phyloP scores from a whole-genome alignment of 1,284 basidiomycete species.

The Veloporphyrellus conicus region DNA sequence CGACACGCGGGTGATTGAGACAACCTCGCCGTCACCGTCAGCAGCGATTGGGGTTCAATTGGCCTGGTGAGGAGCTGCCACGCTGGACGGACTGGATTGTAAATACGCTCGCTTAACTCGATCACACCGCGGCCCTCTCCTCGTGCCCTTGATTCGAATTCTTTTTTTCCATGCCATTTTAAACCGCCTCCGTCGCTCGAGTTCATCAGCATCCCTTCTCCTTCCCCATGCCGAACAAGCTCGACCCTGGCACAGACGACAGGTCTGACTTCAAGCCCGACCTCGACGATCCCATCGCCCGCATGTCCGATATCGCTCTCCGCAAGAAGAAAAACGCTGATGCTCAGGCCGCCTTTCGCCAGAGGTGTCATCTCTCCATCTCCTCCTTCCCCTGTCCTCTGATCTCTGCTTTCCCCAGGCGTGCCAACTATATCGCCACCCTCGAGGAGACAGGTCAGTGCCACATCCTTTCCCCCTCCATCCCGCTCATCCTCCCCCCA shows the following conservation, averaged over 20 bases:
- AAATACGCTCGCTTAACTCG: constrained; percentile 38
- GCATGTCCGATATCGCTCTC: constrained; percentile 58
- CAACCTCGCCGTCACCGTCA: too few relatives aligned
- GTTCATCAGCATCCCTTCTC: constrained; percentile 19
- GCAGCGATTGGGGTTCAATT: too few relatives aligned
- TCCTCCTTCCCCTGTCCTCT: constrained; percentile 11
- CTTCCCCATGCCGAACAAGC: constrained; percentile 44
- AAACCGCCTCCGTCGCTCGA: constrained; percentile 32
- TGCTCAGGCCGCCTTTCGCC: constrained; percentile 54
- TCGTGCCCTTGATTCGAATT: constrained; percentile 62
- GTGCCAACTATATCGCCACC: constrained; percentile 82
- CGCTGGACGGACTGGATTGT: constrained; percentile 35
- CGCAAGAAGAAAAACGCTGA: constrained; percentile 84
- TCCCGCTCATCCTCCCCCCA: constrained; percentile 15
- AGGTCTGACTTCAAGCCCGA: constrained; percentile 37
- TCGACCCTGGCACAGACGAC: constrained; percentile 34
- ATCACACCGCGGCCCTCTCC: constrained; percentile 49
- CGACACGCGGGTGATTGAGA: too few relatives aligned
- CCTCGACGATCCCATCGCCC: constrained; percentile 33
- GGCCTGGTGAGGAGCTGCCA: too few relatives aligned
- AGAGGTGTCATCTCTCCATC: constrained; percentile 23
- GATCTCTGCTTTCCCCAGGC: constrained; percentile 50
- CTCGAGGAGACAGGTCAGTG: constrained; percentile 76
- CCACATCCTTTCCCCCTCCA: constrained; percentile 13
- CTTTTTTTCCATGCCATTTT: constrained; percentile 58